Evolutionary conservation across 441 rosid genomes (phyloP).

Genomic region (Populus tomentosa): DNA sequence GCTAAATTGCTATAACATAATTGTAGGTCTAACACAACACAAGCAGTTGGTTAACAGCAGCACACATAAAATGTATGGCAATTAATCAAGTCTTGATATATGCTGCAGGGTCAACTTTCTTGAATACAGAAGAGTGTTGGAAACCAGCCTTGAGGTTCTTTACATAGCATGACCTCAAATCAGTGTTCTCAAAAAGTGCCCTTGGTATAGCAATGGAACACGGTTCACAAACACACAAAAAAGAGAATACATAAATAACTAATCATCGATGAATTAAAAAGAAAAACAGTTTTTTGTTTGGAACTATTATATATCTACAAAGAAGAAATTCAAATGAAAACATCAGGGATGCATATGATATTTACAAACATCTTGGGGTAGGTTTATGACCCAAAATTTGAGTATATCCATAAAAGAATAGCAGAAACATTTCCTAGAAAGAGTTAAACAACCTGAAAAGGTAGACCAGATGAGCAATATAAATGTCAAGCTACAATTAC

Average conservation of each 20-base stretch:
- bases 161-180: not conserved
- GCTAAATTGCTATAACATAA: not conserved
- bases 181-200: not conserved
- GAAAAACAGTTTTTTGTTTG: not conserved
- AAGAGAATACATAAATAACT: not conserved
- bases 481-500: not conserved
- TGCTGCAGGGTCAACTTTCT: not conserved
- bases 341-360: not conserved
- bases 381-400: not conserved
- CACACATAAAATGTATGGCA: not conserved
- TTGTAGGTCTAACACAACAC: not conserved
- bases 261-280: not conserved
- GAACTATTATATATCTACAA: not conserved
- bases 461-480: not conserved
- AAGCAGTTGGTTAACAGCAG: not conserved
- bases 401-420: not conserved
- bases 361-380: not conserved
- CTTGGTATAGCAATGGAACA: not conserved
- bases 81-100: not conserved
- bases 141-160: not conserved
- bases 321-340: not conserved
- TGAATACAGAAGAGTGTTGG: not conserved
- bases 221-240: not conserved
- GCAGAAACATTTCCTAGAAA: not conserved
- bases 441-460: not conserved